phyloP scores from a whole-genome alignment of 73 alveolate genomes.

The Blepharisma stoltei region DNA sequence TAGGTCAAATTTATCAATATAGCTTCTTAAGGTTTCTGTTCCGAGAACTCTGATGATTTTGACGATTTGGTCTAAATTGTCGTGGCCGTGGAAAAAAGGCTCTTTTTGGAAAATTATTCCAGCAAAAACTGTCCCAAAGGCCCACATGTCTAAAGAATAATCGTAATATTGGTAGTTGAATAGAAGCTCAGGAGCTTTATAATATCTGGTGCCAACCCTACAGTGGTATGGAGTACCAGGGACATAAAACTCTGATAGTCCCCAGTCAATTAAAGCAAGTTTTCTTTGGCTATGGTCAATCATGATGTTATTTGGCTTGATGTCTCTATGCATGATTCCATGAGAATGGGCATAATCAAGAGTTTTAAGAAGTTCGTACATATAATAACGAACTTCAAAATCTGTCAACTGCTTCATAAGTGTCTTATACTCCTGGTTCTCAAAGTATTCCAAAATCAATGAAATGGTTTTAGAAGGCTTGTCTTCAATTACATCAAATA shows the following conservation, averaged over 20 bases:
- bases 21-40: conserved; percentile 57
- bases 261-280: conserved; percentile 96
- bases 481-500: conserved; percentile 94
- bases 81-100: conserved; percentile 97
- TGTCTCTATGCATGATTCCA: conserved; percentile 98
- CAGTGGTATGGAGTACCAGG: conserved; percentile 92
- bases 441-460: conserved; percentile 82
- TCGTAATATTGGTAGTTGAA: conserved; percentile 80
- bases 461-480: conserved; percentile 91
- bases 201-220: conserved; percentile 96
- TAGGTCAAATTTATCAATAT: conserved; percentile 44
- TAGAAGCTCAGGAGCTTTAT: conserved; percentile 93
- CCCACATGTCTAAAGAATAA: conserved; percentile 89
- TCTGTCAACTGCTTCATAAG: conserved; percentile 87
- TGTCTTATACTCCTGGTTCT: conserved; percentile 85
- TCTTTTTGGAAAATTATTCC: conserved; percentile 94
- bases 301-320: conserved; percentile 95
- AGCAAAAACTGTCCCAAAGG: conserved; percentile 88
- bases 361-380: conserved; percentile 85
- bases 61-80: conserved; percentile 91
- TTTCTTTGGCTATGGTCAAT: conserved; percentile 84
- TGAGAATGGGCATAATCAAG: conserved; percentile 93
- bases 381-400: conserved; percentile 86
- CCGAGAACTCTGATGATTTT: conserved; percentile 95
- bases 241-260: conserved; percentile 95